Evolutionary conservation across 1,139 yeast genomes (phyloP), one percentile per base, ranked within the genome.

Genomic region (Scheffersomyces titani): DNA sequence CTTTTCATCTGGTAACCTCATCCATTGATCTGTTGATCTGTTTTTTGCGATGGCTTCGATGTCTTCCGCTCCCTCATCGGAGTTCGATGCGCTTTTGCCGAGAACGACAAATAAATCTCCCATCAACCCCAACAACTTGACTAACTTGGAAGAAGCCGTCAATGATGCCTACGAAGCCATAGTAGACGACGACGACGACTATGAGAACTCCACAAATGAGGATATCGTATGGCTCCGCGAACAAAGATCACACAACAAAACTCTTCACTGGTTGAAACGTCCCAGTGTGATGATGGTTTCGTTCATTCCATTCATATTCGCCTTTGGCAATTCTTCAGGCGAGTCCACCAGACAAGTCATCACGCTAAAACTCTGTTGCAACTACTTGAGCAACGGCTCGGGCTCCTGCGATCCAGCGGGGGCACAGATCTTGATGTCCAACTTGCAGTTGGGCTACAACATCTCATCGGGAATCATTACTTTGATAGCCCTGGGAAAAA

Each of bases 401-500:
- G 54, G 55, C 5, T 44, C 50, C 3, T 79, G 83, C 61, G 70
- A 70, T 52, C 71, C 76, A 2, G 67, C 65, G 0, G 70, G 68
- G 19, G 71, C 76, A 2, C 83, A 78, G 61, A 59, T 74, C 2
- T 58, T 76, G 55, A 68, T 77, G 53, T 76, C 81, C 20, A 71
- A 77, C 61, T 72, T 76, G 59, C 74, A 71, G 53, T 68, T 76
- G 63, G 70, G 67, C n/a, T 67, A 64, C 52, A 61, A 65, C 11
- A 58, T 77, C 3, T 60, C 71, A n/a, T 57, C 66, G 18, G 77
- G 74, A 5, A 54, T 71, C 4, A 63, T 74, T 19, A 72, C 73
- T 63, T 68, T 81, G 50, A 55, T 79, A 6, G 80, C 82, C 2
- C 70, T 79, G 59, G 80, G 81, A 3, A 80, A 81, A 60, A 67